Percentiles rank a stretch among this genome's conserved stretches.
These are phyloP conservation scores for Trifolium fragiferum DNA, from an alignment of 306 rosid species.

Conservation along the genomic window DNA sequence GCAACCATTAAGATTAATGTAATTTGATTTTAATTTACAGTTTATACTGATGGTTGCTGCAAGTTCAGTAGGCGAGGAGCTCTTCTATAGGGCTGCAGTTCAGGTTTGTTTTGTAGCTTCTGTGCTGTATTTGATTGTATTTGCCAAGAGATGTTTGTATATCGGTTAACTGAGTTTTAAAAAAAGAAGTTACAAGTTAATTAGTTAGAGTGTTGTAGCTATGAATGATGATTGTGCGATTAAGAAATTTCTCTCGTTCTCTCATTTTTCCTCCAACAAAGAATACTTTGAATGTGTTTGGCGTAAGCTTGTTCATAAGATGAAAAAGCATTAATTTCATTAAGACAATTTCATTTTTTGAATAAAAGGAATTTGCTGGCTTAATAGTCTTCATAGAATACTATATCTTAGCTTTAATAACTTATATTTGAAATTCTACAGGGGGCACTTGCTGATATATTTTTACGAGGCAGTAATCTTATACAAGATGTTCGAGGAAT, in stretches of 20 bases:
- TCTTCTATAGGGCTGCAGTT: constrained; percentile 96
- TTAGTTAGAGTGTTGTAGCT: neutral
- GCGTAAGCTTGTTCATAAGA: neutral
- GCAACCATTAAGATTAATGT: constrained; percentile 33
- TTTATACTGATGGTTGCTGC: constrained; percentile 92
- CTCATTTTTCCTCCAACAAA: too few species aligned
- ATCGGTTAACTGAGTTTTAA: too few species aligned
- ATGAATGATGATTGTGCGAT: neutral
- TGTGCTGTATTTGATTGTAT: constrained; percentile 21
- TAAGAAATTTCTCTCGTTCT: too few species aligned
- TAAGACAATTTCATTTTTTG: constrained; percentile 30
- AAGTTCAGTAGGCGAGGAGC: constrained; percentile 98
- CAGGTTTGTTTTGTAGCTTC: constrained; percentile 68
- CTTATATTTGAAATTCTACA: constrained; percentile 36
- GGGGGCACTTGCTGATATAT: constrained; percentile 96
- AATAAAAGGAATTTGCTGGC: neutral
- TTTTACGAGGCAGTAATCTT: constrained; percentile 79
- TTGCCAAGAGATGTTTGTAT: neutral
- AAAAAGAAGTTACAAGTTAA: neutral
- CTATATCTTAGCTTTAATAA: constrained; percentile 11
- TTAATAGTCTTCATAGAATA: neutral
- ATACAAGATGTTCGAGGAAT: constrained; percentile 78
- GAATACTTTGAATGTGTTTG: neutral
- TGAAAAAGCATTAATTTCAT: constrained; percentile 9
- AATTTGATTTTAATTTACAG: constrained; percentile 50